Evolutionary conservation across 106 monocot species (phyloP), one percentile per base, ranked within the genome.

Genomic region (Agapanthus africanus): DNA sequence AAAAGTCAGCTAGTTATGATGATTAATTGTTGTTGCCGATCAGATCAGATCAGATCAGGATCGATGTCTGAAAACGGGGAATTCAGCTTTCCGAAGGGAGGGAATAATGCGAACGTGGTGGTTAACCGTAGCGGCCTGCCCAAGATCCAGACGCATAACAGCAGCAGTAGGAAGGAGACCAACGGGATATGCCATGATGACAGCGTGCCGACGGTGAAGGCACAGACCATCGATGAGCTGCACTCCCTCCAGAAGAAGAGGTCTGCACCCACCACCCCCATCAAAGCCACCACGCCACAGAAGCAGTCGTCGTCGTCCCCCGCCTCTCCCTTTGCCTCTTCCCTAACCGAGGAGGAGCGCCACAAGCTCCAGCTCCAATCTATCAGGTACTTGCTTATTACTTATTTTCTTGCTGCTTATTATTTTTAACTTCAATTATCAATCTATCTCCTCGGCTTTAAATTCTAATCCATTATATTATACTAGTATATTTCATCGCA

Each of bases 221-320:
- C 97, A 9, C 89, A 99, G 79, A 99, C 92, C 59, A 84, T 99
- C 56, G 89, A 99, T 70, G 87, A 99, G 87, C 87, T 99, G 57
- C 92, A 92, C 77, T 99, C 97, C 11, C 97, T 99, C 37, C 97
- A 99, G 80, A 84, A 71, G 84, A 99, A 99, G 87, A 84, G 70
- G 66, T 99, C 97, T 7, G 84, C 97, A 3, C 97, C 97, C 25
- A 92, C 85, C 44, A 99, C 97, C 19, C 97, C 97, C 39, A 82
- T 81, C 78, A 92, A 89, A 23, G 84, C 76, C 63, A 85, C 81
- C 11, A 15, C 61, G 21, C 28, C 61, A 5, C 40, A 51, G 18
- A 18, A 37, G 8, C 22, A 11, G 0, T 38, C 65, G n/a, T n/a
- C n/a, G n/a, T n/a, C n/a, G n/a, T n/a, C n/a, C n/a, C 63, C 46